Evolutionary conservation across 176 grass and related monocot species (phyloP).

Genomic region (Tuctoria greenei): DNA sequence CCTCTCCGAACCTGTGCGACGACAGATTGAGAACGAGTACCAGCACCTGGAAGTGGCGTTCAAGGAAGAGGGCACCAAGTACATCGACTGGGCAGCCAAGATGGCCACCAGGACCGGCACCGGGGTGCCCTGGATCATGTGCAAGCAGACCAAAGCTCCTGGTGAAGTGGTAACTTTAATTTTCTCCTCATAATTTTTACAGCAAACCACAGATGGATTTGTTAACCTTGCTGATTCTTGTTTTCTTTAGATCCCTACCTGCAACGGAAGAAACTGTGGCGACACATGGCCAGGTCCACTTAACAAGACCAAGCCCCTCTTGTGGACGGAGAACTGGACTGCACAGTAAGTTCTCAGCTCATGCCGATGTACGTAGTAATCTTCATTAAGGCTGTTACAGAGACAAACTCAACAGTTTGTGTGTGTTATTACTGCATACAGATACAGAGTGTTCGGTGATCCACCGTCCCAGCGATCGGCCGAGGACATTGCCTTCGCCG

Average conservation of each 20-base stretch:
- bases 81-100: constrained; percentile 67
- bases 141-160: constrained; percentile 86
- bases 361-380: not conserved
- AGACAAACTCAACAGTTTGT: not conserved
- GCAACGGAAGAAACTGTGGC: constrained; percentile 70
- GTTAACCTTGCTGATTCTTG: not conserved
- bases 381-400: not conserved
- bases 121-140: constrained; percentile 87
- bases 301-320: constrained; percentile 45
- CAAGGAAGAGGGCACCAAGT: constrained; percentile 54
- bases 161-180: constrained; percentile 70
- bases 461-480: constrained; percentile 87
- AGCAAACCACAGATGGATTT: not conserved
- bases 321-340: constrained; percentile 90
- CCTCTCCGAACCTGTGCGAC: not conserved
- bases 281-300: constrained; percentile 62
- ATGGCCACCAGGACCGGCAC: constrained; percentile 48
- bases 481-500: constrained; percentile 77
- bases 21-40: constrained; percentile 95
- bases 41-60: constrained; percentile 50
- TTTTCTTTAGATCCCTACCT: constrained; percentile 59
- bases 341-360: constrained; percentile 68
- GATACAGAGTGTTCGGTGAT: constrained; percentile 91
- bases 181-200: not conserved
- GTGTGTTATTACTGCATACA: constrained; percentile 34